A percentile compares a stretch with the other conserved stretches of the same genome.
phyloP scores from a whole-genome alignment of 2,329 filamentous ascomycete genomes.

The Zymoseptoria brevis region DNA sequence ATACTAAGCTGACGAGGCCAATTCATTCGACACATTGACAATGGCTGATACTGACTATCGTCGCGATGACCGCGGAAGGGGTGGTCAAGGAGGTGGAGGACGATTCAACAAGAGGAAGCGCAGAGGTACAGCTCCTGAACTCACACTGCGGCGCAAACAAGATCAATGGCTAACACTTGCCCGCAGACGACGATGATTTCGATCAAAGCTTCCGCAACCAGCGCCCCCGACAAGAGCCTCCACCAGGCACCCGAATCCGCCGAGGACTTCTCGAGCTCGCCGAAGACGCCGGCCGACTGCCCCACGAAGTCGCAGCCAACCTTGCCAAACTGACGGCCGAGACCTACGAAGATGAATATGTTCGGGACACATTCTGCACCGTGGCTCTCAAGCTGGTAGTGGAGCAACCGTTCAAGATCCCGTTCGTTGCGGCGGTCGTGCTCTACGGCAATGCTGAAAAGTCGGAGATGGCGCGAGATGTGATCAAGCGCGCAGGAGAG shows the following conservation, averaged over 20 bases:
- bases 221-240: conserved; percentile 63
- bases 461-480: conserved; percentile 62
- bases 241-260: conserved; percentile 57
- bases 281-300: conserved; percentile 69
- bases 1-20: no score
- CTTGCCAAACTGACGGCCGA: conserved; percentile 72
- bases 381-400: conserved; percentile 68
- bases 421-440: conserved; percentile 79
- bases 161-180: conserved; percentile 24
- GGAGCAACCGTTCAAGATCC: conserved; percentile 97
- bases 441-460: conserved; percentile 72
- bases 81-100: conserved; percentile 34
- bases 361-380: conserved; percentile 64
- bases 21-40: no score
- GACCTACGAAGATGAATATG: conserved; percentile 75
- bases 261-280: conserved; percentile 73
- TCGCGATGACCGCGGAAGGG: conserved; percentile 23
- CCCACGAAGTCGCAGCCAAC: conserved; percentile 67
- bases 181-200: conserved; percentile 65
- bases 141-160: not conserved
- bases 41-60: conserved; percentile 28
- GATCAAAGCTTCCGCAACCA: conserved; percentile 66
- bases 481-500: conserved; percentile 56
- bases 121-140: conserved; percentile 51
- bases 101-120: conserved; percentile 61